Base-by-base conservation (phyloP, 768 basidiomycete species). In the Symmetrospora coprosmae region DNA sequence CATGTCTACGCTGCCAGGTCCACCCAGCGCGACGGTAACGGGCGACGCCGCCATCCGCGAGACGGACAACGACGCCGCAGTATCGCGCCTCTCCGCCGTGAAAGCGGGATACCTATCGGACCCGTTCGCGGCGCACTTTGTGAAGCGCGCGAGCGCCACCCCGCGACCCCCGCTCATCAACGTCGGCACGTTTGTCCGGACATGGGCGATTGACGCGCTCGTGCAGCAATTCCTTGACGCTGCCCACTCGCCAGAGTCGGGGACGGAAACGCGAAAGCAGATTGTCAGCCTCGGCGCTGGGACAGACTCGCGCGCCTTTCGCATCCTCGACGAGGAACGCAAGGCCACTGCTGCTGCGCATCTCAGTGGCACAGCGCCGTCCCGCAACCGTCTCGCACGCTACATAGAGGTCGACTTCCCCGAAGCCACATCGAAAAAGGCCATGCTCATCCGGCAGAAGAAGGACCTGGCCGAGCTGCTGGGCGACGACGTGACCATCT, bases 221-320 rank as follows among this genome's bases (percentile, higher is more conserved):
- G 81, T 91, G 0, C 73, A 80, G 28, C 72, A 76, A 45, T 90
- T 85, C 79, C 66, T 88, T 21, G 71, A 74, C 17, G n/a, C 14
- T 11, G 39, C 52, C 30, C 16, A 50, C 19, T 13, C 38, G 37
- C n/a, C 8, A 37, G 14, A 39, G 31, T 66, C 77, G 17, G 76
- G 78, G 1, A 69, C 71, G 39, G 68, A 67, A 21, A 76, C 72
- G 62, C 70, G 70, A 60, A 82, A 81, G 65, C 94, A 97, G 76
- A 83, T 97, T 53, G 79, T 97, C n/a, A 92, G 87, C 72, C 72
- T 96, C 30, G 94, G 94, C 0, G 85, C 91, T 1, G 94, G 94
- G 23, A 96, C 87, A 67, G 94, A 99, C 74, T 89, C 89, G 2
- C 76, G 94, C 52, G 97, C 86, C 71, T 99, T 92, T 90, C 78